These are phyloP conservation scores for Aspergillus bertholletiae DNA, from an alignment of 495 filamentous ascomycete species.

Conservation along the genomic window DNA sequence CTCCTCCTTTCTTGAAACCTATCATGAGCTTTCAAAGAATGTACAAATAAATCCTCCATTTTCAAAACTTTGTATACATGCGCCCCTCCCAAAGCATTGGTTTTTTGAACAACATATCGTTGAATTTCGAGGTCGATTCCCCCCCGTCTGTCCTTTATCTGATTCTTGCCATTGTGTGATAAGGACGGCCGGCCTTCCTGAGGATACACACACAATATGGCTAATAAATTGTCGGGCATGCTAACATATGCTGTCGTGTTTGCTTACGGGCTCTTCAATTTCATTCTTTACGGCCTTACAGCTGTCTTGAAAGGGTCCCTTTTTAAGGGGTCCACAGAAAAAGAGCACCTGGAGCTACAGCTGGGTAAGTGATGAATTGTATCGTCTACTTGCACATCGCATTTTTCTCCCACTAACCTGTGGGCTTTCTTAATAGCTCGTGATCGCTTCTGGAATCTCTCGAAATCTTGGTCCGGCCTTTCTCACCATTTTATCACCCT, in stretches of 20 bases:
- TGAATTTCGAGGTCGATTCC: background rate
- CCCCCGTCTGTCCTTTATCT: background rate
- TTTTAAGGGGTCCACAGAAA: constrained; percentile 33
- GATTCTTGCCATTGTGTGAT: background rate
- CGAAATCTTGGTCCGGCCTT: constrained; percentile 33
- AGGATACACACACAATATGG: constrained; percentile 19
- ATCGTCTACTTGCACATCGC: background rate
- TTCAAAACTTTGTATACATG: background rate
- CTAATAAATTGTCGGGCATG: constrained; percentile 10
- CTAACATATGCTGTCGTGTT: constrained; percentile 19
- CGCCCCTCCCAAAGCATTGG: background rate
- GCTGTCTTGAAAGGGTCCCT: constrained; percentile 25
- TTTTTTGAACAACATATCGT: background rate
- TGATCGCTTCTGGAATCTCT: constrained; percentile 45
- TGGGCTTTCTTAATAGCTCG: constrained; percentile 25
- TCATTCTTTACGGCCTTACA: constrained; percentile 25
- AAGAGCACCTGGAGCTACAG: constrained; percentile 35
- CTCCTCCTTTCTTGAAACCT: background rate
- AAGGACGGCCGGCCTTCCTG: background rate
- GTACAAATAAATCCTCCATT: background rate
- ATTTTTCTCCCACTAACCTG: background rate
- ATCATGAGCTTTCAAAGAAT: background rate
- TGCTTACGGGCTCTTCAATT: constrained; percentile 34
- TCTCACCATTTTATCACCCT: constrained; percentile 46
- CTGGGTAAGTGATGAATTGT: constrained; percentile 25